Conservation (phyloP, 2,329 filamentous ascomycete species). For the Uncinocarpus reesii region DNA sequence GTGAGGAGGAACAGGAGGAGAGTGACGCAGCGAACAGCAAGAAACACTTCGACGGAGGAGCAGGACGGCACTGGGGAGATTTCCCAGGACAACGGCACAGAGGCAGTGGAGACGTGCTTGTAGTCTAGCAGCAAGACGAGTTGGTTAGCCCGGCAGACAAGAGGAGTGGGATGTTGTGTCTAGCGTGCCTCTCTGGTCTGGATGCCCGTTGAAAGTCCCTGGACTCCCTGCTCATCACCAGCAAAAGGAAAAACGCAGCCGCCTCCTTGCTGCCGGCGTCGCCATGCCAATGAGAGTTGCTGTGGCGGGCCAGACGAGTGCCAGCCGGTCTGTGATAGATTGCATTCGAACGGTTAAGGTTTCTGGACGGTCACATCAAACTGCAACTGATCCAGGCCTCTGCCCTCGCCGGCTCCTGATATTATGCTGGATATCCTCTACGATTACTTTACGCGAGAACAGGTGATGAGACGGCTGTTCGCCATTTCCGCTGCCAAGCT, state of each 20-base stretch:
- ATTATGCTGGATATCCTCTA: background rate
- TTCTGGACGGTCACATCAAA: constrained; percentile 13
- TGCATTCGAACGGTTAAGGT: constrained; percentile 11
- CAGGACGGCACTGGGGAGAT: background rate
- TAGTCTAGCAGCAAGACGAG: background rate
- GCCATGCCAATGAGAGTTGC: constrained; percentile 2
- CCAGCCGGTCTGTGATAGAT: constrained; percentile 10
- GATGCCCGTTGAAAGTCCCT: background rate
- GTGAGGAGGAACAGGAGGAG: background rate
- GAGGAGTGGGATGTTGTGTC: constrained; percentile 4
- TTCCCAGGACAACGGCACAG: constrained; percentile 5
- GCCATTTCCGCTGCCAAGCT: background rate
- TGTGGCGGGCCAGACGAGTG: too few species aligned
- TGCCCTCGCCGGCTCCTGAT: background rate
- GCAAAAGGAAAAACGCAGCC: background rate
- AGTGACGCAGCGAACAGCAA: background rate
- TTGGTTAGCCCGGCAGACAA: background rate
- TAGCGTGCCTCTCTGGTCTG: constrained; percentile 2
- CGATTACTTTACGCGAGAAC: too few species aligned
- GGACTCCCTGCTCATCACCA: background rate
- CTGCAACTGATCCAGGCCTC: background rate
- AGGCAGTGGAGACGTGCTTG: constrained; percentile 5
- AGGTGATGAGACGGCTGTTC: background rate
- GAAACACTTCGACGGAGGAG: background rate
- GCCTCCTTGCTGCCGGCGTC: background rate